Base-by-base conservation (phyloP, 352 stramenopile genomes). In the Phytopythium helicoides region DNA sequence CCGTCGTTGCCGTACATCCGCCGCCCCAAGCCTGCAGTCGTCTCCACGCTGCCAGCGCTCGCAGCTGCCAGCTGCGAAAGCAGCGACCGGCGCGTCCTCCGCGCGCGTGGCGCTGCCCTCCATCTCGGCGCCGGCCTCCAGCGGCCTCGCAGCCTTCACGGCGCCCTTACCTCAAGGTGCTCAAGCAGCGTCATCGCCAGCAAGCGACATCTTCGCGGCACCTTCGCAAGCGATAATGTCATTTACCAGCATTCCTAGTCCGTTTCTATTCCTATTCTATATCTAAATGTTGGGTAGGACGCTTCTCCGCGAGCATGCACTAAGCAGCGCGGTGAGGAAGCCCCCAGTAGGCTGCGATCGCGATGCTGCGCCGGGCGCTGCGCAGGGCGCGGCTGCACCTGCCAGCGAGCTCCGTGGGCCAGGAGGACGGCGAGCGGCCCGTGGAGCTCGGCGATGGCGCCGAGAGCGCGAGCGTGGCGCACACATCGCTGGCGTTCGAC, bases 91-190 rank as follows among this genome's bases (percentile, higher is more conserved):
- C 49, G 18, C 54, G 26, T 26, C 54, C 23, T 59, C 41, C 36
- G 34, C 40, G n/a, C 34, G 21, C 23, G 23, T 7, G 5, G 19
- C 21, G 5, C 45, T 37, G 26, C 9, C 23, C 16, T n/a, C 33
- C 39, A 52, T 68, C 12, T 15, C 39, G 14, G 10, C 54, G 28
- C 28, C 33, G 25, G 15, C 61, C 53, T 22, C 37, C 37, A 25
- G 22, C 52, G 11, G 39, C 25, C 9, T 59, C 57, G 6, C 54
- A 56, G 23, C 58, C 60, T 0, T 70, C 18, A 62, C 76, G 40
- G 74, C 76, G 11, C 75, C 79, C 47, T n/a, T 92, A 92, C 39
- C 63, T 90, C 11, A 84, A 84, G 60, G 76, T 87, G 47, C 79
- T 89, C 57, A 92, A 90, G 68, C 78, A 81, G 46, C 71, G 82